phyloP scores from a whole-genome alignment of 2,329 filamentous ascomycete species.

The Madurella mycetomatis region DNA sequence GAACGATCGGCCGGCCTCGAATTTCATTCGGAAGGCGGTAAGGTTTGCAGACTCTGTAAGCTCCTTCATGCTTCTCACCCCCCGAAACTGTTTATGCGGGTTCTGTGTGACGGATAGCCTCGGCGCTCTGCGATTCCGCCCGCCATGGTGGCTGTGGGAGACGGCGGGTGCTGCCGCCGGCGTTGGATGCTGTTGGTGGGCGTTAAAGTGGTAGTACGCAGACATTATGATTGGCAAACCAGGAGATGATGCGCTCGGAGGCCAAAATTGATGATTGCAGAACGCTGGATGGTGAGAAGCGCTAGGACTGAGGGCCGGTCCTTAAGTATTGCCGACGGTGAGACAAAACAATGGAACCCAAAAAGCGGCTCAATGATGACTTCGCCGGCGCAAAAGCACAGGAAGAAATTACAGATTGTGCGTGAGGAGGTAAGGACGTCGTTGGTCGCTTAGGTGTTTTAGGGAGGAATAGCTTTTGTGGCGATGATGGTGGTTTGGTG shows the following conservation, averaged over 20 bases:
- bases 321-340: conserved; percentile 7
- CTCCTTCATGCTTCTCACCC: conserved; percentile 82
- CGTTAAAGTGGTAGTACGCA: conserved; percentile 59
- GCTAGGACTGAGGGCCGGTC: conserved; percentile 3
- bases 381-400: not conserved
- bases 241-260: conserved; percentile 6
- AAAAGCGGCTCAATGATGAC: conserved; percentile 7
- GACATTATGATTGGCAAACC: conserved; percentile 44
- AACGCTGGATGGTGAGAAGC: conserved; percentile 7
- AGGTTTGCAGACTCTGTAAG: conserved; percentile 72
- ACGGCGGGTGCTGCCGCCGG: conserved; percentile 49
- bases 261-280: conserved; percentile 10
- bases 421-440: not conserved
- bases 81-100: conserved; percentile 79
- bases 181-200: conserved; percentile 55
- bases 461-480: not conserved
- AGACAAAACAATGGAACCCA: conserved; percentile 22
- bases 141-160: conserved; percentile 75
- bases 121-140: conserved; percentile 79
- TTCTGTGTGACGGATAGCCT: conserved; percentile 77
- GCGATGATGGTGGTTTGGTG: not conserved
- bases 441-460: not conserved
- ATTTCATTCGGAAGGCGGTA: conserved; percentile 75
- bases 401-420: not conserved
- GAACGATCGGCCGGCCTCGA: conserved; percentile 88